Base-by-base conservation (phyloP, 495 filamentous ascomycete species). In the Aspergillus affinis region DNA sequence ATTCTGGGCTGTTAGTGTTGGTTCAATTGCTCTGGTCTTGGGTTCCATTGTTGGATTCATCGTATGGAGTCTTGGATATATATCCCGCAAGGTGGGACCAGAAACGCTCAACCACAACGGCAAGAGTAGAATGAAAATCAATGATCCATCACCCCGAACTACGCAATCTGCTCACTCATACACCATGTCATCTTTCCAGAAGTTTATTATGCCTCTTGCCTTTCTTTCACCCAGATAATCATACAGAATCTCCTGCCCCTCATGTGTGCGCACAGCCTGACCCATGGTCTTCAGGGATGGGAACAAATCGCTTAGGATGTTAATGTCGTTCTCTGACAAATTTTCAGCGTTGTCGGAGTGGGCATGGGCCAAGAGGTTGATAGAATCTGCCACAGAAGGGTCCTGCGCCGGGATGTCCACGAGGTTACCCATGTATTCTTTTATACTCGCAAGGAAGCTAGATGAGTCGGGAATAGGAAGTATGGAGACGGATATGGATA, bases 291-390 rank as follows among this genome's bases (percentile, higher is more conserved):
- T 61, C n/a, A 88, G 63, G 44, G 73, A 76, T 4, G 68, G 64
- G 48, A 77, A 81, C 30, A 82, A 61, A 59, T 83, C 78, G 21
- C 75, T 83, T 48, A 87, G 64, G 30, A 83, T 68, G 56, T 82
- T 75, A 8, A 69, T 68, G 8, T 75, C 62, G 49, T 83, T 78
- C 26, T 75, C 70, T 0, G 74, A 55, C 10, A 85, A 60, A 0
- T 65, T 68, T 4, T 62, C 54, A 2, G 54, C 7, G 18, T 59
- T 60, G 0, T 54, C 70, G 32, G 64, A 68, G 6, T 68, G 78
- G 53, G 78, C 79, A 59, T 77, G 78, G 2, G 76, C 76, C 27
- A 88, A 69, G 6, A 87, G 67, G n/a, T 45, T 51, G 7, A 61
- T 27, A 3, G 65, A 59, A 29, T 66, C 60, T 2, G 54, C n/a